Evolutionary conservation across 768 basidiomycete species (phyloP).

Genomic region (Tricholomella constricta): DNA sequence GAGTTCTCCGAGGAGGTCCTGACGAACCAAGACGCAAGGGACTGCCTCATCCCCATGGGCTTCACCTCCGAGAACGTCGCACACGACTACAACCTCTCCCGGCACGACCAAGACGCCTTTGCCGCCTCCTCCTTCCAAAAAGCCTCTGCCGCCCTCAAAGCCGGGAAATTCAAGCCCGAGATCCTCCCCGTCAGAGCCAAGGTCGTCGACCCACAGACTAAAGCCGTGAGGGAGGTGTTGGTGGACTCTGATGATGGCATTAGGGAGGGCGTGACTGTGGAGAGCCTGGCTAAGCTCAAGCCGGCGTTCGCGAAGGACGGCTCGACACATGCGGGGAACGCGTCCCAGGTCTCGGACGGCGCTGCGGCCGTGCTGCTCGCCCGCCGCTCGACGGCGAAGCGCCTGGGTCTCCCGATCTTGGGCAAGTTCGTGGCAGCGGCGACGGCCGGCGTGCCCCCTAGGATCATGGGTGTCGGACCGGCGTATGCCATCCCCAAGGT

Average conservation of each 20-base stretch:
- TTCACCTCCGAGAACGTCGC: slow-evolving; percentile 96
- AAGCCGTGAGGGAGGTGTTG: slow-evolving; percentile 62
- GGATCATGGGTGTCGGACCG: slow-evolving; percentile 91
- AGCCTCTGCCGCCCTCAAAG: slow-evolving; percentile 77
- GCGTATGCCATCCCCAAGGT: slow-evolving; percentile 80
- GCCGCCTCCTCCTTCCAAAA: slow-evolving; percentile 85
- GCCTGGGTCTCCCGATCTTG: slow-evolving; percentile 81
- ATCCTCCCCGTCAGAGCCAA: slow-evolving; percentile 80
- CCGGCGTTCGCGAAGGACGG: slow-evolving; percentile 82
- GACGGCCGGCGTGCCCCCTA: slow-evolving; percentile 80
- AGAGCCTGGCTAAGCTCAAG: slow-evolving; percentile 79
- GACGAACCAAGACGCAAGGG: slow-evolving; percentile 66
- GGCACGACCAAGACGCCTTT: slow-evolving; percentile 81
- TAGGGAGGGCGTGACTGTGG: slow-evolving; percentile 78
- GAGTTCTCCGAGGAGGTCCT: slow-evolving; percentile 68
- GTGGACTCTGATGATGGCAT: slow-evolving; percentile 88
- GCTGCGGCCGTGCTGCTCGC: slow-evolving; percentile 88
- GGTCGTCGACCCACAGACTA: slow-evolving; percentile 72
- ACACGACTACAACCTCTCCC: slow-evolving; percentile 69
- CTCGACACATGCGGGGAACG: slow-evolving; percentile 80
- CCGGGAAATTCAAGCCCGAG: slow-evolving; percentile 80
- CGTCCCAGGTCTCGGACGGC: slow-evolving; percentile 90
- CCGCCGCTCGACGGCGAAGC: slow-evolving; percentile 76
- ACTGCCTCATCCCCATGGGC: slow-evolving; percentile 89
- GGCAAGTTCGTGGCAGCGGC: slow-evolving; percentile 80